phyloP scores from a whole-genome alignment of 345 rosid genomes.

The Nephelium lappaceum region DNA sequence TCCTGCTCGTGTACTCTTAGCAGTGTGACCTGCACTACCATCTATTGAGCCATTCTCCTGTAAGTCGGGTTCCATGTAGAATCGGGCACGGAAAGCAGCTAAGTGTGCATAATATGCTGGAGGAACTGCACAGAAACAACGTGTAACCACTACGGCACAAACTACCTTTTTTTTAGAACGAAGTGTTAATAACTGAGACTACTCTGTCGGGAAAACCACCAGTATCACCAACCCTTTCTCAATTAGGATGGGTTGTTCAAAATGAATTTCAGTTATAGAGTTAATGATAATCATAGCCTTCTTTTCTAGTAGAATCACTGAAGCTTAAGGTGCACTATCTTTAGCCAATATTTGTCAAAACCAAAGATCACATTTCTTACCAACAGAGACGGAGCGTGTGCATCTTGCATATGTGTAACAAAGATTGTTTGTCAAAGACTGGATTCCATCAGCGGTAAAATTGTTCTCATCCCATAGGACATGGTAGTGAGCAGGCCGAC shows the following conservation, averaged over 20 bases:
- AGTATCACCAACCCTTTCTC: not conserved
- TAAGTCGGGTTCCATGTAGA: conserved; percentile 90
- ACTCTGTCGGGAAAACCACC: not conserved
- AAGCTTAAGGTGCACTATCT: conserved; percentile 8
- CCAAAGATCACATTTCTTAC: conserved; percentile 38
- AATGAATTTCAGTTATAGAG: not conserved
- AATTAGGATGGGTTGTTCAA: not conserved
- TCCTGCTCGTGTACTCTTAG: conserved; percentile 47
- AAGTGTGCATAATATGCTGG: conserved; percentile 98
- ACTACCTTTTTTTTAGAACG: not conserved
- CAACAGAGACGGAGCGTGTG: conserved; percentile 92
- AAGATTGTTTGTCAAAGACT: conserved; percentile 91
- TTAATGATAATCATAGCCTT: not conserved
- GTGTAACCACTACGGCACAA: not conserved
- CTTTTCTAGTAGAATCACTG: not conserved
- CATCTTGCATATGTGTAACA: conserved; percentile 98
- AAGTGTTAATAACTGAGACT: not conserved
- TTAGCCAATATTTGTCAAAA: not conserved
- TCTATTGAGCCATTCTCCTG: conserved; percentile 73
- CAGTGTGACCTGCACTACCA: conserved; percentile 31
- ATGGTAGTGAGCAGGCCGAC: conserved; percentile 99
- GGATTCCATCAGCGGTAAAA: conserved; percentile 96
- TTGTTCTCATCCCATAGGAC: conserved; percentile 99
- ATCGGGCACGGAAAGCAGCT: conserved; percentile 97
- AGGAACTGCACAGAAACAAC: conserved; percentile 62